phyloP scores from a whole-genome alignment of 2,329 filamentous ascomycete genomes.

The Aureobasidium vineae region DNA sequence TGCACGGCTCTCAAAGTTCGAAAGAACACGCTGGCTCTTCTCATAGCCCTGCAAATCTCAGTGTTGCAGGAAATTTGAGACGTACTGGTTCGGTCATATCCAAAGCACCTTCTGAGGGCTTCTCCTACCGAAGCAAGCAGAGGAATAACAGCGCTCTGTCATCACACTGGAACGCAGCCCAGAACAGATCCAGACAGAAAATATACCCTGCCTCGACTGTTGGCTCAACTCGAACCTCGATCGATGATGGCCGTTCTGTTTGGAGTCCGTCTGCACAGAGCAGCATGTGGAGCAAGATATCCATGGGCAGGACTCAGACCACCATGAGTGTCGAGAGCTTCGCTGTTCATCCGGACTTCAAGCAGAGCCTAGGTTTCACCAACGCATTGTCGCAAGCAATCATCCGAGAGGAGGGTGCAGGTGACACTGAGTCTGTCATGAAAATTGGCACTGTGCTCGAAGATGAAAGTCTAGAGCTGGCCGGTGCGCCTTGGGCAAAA shows the following conservation, averaged over 20 bases:
- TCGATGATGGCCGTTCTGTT: conserved; percentile 84
- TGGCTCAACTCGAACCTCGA: conserved; percentile 87
- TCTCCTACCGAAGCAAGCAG: conserved; percentile 62
- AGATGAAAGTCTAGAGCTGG: conserved; percentile 86
- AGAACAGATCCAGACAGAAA: conserved; percentile 77
- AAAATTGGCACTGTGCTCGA: conserved; percentile 63
- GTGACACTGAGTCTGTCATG: conserved; percentile 40
- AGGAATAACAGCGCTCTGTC: conserved; percentile 64
- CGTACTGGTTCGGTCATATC: conserved; percentile 88
- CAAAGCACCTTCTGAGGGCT: conserved; percentile 84
- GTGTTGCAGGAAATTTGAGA: conserved; percentile 66
- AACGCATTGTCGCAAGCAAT: conserved; percentile 96
- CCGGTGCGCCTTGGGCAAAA: conserved; percentile 96
- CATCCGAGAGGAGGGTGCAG: conserved; percentile 70
- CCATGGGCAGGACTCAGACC: conserved; percentile 83
- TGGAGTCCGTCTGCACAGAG: conserved; percentile 89
- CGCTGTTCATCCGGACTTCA: conserved; percentile 72
- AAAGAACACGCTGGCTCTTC: conserved; percentile 28
- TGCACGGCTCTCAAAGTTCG: conserved; percentile 68
- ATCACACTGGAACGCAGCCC: conserved; percentile 75
- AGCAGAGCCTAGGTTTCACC: conserved; percentile 95
- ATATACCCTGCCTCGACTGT: conserved; percentile 75
- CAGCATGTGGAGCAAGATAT: conserved; percentile 96
- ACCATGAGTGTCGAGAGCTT: conserved; percentile 93
- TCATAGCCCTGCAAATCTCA: conserved; percentile 49